Evolutionary conservation across 306 rosid genomes (phyloP), one percentile per base, ranked within the genome.

Genomic region (Cucumis hystrix): DNA sequence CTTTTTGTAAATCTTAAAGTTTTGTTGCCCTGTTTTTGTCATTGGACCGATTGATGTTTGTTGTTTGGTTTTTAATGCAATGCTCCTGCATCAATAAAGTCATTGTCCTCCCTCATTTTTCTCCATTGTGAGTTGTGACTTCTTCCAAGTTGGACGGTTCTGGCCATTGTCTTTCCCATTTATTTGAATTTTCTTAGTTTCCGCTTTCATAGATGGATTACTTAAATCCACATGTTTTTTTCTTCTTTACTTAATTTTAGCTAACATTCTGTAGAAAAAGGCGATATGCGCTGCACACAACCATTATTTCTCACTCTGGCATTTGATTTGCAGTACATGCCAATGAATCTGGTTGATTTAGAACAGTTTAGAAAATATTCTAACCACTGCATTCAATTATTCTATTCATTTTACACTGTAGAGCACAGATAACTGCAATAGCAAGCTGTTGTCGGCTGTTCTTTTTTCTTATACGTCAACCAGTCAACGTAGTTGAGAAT

Each of bases 61-160:
- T 41, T 47, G 76, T 40, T 40, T 21, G 75, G 33, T 39, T 67
- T 55, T n/a, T 20, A 45, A 40, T 68, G 75, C 75, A 68, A 11
- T 68, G 56, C n/a, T 40, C 18, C 37, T 45, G 52, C 56, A 68
- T 68, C 56, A 68, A 68, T 41, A 10, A 21, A 68, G 75, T 45
- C 75, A 68, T 67, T n/a, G 28, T 40, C 74, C 33, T 67, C 54
- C 74, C 54, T 67, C 74, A 20, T 68, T 68, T 69, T 69, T 8
- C 37, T 25, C 57, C 75, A 43, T 23, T 7, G 75, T 28, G 25
- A 28, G 2, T 28, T 28, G 30, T 20, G 57, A 43, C 55, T 23
- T 69, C 55, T 69, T 69, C 56, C 35, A 40, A 68, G 56, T 68
- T 39, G 74, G 25, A 67, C 14, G 17, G 10, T 41, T 37, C 55